A percentile compares a stretch with the other conserved stretches of the same genome.
phyloP scores from a whole-genome alignment of 225 moss, liverwort and hornwort species.

The Marchantia paleacea region DNA sequence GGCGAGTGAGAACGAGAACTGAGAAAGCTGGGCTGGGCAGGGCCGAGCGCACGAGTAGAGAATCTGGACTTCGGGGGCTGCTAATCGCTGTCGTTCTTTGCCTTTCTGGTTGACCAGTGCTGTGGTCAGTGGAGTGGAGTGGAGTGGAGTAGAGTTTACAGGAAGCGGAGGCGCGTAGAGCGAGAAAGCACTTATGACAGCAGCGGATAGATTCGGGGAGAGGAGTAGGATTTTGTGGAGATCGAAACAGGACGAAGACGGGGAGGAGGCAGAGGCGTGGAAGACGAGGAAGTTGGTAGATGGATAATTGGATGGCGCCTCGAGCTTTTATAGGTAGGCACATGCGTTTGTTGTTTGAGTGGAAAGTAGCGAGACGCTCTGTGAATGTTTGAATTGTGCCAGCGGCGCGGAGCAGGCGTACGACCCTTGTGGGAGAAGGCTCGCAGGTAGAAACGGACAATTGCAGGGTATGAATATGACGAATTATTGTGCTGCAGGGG shows the following conservation, averaged over 20 bases:
- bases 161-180: neutral
- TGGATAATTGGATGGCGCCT: conserved; percentile 24
- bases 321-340: conserved; percentile 14
- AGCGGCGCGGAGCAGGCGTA: neutral
- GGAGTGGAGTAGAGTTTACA: neutral
- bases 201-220: conserved; percentile 1
- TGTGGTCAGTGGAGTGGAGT: neutral
- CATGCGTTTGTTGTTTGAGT: conserved; percentile 8
- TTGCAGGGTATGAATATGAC: conserved; percentile 12
- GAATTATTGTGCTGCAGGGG: conserved; percentile 23
- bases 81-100: neutral
- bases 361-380: neutral
- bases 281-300: conserved; percentile 10
- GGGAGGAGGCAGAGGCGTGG: conserved; percentile 3
- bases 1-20: neutral
- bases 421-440: neutral
- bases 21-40: too few species aligned
- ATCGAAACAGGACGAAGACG: neutral
- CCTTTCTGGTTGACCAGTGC: neutral
- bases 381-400: neutral
- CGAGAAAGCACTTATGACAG: neutral
- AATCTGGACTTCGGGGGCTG: neutral
- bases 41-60: neutral
- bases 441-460: neutral
- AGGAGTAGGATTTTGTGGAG: neutral